These are phyloP conservation scores for Biscogniauxia mediterranea DNA, from an alignment of 2,329 filamentous ascomycete species.

Conservation along the genomic window DNA sequence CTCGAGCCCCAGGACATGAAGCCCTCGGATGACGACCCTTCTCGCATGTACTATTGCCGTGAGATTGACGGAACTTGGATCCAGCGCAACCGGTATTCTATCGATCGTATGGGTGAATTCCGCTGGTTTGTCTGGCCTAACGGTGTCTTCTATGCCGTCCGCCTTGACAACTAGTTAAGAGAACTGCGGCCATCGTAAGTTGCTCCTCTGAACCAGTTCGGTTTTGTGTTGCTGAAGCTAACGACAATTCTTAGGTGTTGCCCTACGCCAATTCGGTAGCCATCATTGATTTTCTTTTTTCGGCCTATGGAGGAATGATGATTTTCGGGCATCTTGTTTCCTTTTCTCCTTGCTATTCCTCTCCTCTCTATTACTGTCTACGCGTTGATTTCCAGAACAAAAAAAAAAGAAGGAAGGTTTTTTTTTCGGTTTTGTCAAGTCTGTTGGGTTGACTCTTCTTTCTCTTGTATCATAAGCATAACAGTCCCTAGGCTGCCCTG, in stretches of 20 bases:
- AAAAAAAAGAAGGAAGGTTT: too few species aligned
- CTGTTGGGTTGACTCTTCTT: too few species aligned
- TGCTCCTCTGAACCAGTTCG: background rate
- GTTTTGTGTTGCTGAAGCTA: background rate
- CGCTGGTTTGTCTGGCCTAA: conserved; percentile 59
- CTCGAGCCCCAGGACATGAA: conserved; percentile 62
- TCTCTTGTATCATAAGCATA: too few species aligned
- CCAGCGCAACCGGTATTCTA: conserved; percentile 57
- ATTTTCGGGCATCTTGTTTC: too few species aligned
- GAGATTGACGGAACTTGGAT: conserved; percentile 61
- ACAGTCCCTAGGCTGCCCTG: too few species aligned
- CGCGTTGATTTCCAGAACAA: too few species aligned
- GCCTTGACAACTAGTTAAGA: conserved; percentile 41
- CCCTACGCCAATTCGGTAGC: background rate
- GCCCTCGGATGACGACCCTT: conserved; percentile 58
- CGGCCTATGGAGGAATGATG: too few species aligned
- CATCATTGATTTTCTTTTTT: background rate
- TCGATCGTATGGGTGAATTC: conserved; percentile 56
- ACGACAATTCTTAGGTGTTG: background rate
- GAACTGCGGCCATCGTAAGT: conserved; percentile 14
- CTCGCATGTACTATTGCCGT: conserved; percentile 60
- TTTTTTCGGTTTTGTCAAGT: too few species aligned
- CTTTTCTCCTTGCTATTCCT: too few species aligned
- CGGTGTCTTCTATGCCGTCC: conserved; percentile 61
- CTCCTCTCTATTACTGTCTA: too few species aligned